phyloP scores from a whole-genome alignment of 108 stramenopile genomes.

The Cyclotella kingstonii region DNA sequence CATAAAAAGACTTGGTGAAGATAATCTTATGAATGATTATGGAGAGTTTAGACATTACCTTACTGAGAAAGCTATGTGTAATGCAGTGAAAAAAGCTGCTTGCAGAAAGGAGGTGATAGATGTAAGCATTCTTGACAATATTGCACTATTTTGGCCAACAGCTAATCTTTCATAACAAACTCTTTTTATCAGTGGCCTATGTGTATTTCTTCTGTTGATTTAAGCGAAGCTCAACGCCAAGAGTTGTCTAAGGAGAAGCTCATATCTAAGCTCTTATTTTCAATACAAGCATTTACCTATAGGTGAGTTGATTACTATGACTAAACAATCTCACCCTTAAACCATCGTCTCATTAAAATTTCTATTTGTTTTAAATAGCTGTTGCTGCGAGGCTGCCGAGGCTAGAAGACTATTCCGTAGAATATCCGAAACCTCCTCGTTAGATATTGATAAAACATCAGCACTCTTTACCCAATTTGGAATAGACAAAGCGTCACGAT shows the following conservation, averaged over 20 bases:
- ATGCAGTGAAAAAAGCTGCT: constrained; percentile 53
- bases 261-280: constrained; percentile 68
- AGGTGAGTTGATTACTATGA: not conserved
- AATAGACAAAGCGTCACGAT: constrained; percentile 42
- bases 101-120: constrained; percentile 65
- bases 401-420: constrained; percentile 48
- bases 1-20: constrained; percentile 73
- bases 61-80: constrained; percentile 72
- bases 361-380: constrained; percentile 18
- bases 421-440: constrained; percentile 2
- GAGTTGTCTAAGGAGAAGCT: constrained; percentile 83
- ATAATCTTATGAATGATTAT: constrained; percentile 57
- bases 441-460: constrained; percentile 18
- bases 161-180: no score
- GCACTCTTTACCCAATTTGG: constrained; percentile 71
- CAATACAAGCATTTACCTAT: constrained; percentile 79
- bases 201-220: constrained; percentile 61
- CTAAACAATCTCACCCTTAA: not conserved
- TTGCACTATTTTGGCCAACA: no score
- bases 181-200: constrained; percentile 67
- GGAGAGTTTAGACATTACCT: constrained; percentile 86
- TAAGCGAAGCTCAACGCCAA: constrained; percentile 66
- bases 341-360: not conserved
- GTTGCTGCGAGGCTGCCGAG: constrained; percentile 72
- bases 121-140: constrained; percentile 41